Percentiles rank a stretch among this genome's conserved stretches.
Conservation (phyloP, 169 alveolate species). For the Plasmodium falciparum region DNA sequence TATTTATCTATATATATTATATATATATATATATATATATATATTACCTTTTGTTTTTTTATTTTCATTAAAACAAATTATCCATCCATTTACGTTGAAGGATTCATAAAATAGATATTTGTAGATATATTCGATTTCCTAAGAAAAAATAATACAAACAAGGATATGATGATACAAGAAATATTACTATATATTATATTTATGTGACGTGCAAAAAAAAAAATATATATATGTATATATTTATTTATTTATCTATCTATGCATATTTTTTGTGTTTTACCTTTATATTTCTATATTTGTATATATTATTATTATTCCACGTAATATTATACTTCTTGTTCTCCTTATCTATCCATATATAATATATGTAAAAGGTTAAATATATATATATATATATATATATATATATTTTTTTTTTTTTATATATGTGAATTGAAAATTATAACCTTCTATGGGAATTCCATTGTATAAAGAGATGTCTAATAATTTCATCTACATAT, state of each 20-base stretch:
- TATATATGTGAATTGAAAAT: not conserved
- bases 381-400: too few relatives aligned
- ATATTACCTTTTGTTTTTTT: constrained; percentile 46
- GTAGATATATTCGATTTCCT: constrained; percentile 73
- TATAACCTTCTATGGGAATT: constrained; percentile 39
- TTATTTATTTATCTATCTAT: too few relatives aligned
- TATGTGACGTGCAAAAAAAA: not conserved
- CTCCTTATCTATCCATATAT: constrained; percentile 16
- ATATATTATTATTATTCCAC: constrained; percentile 32
- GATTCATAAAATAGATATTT: constrained; percentile 46
- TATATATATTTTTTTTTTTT: too few relatives aligned
- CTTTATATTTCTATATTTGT: constrained; percentile 67
- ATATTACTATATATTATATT: not conserved
- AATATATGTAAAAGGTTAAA: not conserved
- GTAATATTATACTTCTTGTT: constrained; percentile 20
- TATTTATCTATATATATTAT: not conserved
- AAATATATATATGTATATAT: too few relatives aligned
- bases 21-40: not conserved
- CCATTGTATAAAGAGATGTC: constrained; percentile 40
- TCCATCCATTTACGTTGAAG: constrained; percentile 41
- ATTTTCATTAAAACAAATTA: constrained; percentile 36
- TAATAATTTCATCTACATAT: constrained; percentile 22
- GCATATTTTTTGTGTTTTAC: not conserved
- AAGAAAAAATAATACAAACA: not conserved
- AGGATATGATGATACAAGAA: not conserved